These are phyloP conservation scores for Uncinocarpus reesii DNA, from an alignment of 2,329 filamentous ascomycete species.

Conservation along the genomic window DNA sequence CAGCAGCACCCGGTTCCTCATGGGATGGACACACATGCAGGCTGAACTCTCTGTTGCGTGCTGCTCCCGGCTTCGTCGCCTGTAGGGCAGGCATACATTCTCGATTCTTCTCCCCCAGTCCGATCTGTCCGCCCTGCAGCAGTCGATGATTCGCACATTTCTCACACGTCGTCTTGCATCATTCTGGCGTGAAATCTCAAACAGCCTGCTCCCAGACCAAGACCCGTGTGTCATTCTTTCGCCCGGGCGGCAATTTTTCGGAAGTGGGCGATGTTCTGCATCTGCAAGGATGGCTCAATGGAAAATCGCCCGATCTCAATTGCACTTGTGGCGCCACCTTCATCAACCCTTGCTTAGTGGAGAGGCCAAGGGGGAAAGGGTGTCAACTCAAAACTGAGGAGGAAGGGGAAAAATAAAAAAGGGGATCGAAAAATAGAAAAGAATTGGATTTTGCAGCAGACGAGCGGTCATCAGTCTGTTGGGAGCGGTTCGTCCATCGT, in stretches of 20 bases:
- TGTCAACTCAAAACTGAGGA: neutral
- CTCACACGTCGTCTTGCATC: neutral
- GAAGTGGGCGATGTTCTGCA: slow-evolving; percentile 6
- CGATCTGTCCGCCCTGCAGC: neutral
- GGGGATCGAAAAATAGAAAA: too few species aligned
- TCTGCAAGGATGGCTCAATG: neutral
- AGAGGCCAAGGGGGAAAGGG: neutral
- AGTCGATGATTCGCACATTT: too few species aligned
- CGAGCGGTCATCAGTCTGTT: too few species aligned
- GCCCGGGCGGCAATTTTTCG: slow-evolving; percentile 5
- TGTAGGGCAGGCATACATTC: neutral
- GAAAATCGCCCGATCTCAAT: slow-evolving; percentile 10
- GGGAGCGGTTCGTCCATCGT: too few species aligned
- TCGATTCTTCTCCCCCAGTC: neutral
- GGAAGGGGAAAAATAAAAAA: neutral
- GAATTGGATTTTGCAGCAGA: too few species aligned
- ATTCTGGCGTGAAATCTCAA: neutral
- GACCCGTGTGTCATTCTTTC: neutral
- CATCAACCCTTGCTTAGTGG: neutral
- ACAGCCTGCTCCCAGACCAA: neutral
- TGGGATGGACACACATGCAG: too few species aligned
- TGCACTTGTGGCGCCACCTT: slow-evolving; percentile 11
- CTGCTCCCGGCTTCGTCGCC: neutral
- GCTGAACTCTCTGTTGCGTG: slow-evolving; percentile 4
- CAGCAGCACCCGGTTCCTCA: too few species aligned